Conservation (phyloP, 2,329 filamentous ascomycete species). For the Eutypella sp. region DNA sequence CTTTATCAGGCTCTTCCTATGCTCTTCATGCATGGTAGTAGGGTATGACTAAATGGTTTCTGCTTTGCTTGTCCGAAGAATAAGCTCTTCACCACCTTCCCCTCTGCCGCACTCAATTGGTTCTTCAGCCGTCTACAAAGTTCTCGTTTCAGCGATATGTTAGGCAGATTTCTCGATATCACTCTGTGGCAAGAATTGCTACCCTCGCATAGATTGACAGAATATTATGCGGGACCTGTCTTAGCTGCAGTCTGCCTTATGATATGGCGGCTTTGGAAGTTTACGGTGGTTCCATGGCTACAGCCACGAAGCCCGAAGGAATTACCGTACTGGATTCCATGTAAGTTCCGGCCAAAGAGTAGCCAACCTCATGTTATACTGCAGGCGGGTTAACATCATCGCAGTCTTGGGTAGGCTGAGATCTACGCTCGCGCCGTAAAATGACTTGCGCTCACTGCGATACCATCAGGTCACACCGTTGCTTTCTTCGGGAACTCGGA, state of each 20-base stretch:
- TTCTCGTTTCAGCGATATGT: no score
- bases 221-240: neutral
- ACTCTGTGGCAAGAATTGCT: neutral
- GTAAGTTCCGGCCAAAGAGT: neutral
- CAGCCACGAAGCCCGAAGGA: neutral
- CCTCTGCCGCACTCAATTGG: no score
- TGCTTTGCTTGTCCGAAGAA: no score
- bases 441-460: neutral
- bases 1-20: no score
- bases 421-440: neutral
- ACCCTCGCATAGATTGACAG: neutral
- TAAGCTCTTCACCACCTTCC: no score
- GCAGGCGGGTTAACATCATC: neutral
- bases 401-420: neutral
- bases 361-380: neutral
- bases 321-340: neutral
- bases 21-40: no score
- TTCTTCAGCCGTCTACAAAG: no score
- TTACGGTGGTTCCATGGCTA: neutral
- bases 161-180: no score
- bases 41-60: no score
- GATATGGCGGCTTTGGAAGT: neutral
- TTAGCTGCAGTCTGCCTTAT: neutral
- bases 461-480: neutral
- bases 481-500: neutral